Evolutionary conservation across 768 basidiomycete species (phyloP).

Genomic region (Mycena galopus): DNA sequence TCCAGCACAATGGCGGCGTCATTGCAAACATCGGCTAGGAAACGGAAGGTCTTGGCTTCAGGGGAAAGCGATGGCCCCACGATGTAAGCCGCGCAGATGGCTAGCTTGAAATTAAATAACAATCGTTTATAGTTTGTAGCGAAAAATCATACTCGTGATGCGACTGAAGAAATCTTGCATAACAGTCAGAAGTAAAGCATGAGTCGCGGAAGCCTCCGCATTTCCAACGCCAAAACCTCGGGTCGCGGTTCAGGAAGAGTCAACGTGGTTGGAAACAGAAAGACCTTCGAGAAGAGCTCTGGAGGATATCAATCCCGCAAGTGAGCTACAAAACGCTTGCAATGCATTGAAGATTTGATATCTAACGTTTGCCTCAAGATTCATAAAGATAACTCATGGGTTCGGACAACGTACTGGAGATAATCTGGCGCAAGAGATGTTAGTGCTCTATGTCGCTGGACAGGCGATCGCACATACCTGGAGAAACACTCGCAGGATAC

Average conservation of each 20-base stretch:
- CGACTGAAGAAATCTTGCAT: conserved; percentile 75
- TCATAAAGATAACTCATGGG: conserved; percentile 3
- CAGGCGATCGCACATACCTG: conserved; percentile 54
- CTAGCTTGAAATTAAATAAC: conserved; percentile 47
- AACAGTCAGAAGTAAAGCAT: conserved; percentile 75
- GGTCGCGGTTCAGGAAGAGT: neutral
- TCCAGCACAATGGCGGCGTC: conserved; percentile 72
- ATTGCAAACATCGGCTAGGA: conserved; percentile 76
- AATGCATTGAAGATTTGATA: conserved; percentile 76
- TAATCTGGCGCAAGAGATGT: conserved; percentile 56
- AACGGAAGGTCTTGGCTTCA: conserved; percentile 78
- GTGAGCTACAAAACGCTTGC: conserved; percentile 79
- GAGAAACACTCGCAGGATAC: conserved; percentile 71
- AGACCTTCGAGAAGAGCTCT: conserved; percentile 77
- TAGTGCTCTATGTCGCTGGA: neutral
- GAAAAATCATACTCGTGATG: conserved; percentile 62
- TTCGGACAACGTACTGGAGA: conserved; percentile 55
- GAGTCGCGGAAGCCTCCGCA: conserved; percentile 72
- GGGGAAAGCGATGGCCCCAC: conserved; percentile 75
- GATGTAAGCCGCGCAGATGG: conserved; percentile 72
- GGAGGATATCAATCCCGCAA: conserved; percentile 73
- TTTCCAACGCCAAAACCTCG: conserved; percentile 80
- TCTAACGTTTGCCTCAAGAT: conserved; percentile 48
- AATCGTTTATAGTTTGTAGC: neutral
- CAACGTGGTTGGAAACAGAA: neutral